Conservation (phyloP, 306 rosid genomes). For the Cercis canadensis region DNA sequence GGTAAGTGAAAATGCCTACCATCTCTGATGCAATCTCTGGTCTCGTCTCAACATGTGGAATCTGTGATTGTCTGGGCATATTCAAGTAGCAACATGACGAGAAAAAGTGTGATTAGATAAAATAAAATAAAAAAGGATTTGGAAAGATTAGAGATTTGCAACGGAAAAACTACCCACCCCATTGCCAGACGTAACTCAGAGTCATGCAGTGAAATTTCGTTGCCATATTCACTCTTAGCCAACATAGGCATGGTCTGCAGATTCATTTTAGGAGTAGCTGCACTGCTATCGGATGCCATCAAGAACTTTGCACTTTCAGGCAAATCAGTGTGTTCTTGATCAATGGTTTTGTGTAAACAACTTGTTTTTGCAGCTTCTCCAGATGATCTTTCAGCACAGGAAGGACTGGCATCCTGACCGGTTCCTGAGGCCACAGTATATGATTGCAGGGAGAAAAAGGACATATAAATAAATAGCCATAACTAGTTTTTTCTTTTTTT, state of each 20-base stretch:
- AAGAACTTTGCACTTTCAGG: constrained; percentile 15
- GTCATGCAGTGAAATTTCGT: constrained; percentile 32
- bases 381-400: constrained; percentile 45
- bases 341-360: constrained; percentile 34
- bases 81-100: constrained; percentile 43
- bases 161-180: constrained; percentile 54
- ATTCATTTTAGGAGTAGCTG: constrained; percentile 25
- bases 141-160: constrained; percentile 17
- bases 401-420: constrained; percentile 25
- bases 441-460: constrained; percentile 17
- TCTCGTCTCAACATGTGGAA: constrained; percentile 41
- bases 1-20: constrained; percentile 42
- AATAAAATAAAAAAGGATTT: constrained; percentile 1
- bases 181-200: constrained; percentile 49
- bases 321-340: constrained; percentile 38
- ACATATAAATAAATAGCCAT: constrained; percentile 18
- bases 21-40: constrained; percentile 39
- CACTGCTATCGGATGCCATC: constrained; percentile 35
- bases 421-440: constrained; percentile 38
- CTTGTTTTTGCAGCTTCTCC: constrained; percentile 41
- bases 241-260: constrained; percentile 29
- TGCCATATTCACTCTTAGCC: constrained; percentile 39
- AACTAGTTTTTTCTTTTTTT: not conserved
- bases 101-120: constrained; percentile 17
- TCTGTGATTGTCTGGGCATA: constrained; percentile 38